A percentile compares a stretch with the other conserved stretches of the same genome.
These are phyloP conservation scores for Lasiosphaeria miniovina DNA, from an alignment of 495 filamentous ascomycete genomes.

Conservation along the genomic window DNA sequence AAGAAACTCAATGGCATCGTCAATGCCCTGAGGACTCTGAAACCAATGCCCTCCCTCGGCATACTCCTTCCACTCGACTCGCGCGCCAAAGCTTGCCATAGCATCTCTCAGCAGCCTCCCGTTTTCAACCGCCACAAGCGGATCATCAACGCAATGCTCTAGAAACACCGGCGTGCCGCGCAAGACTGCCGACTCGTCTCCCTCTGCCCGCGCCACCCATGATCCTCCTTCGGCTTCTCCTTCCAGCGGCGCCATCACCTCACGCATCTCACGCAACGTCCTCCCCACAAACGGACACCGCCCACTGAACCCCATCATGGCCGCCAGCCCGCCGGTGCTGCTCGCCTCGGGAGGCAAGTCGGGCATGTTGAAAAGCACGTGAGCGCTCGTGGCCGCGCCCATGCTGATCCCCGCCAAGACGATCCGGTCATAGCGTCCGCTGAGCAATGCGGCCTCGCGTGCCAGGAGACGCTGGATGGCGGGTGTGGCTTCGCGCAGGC, in stretches of 20 bases:
- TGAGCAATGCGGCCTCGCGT: constrained; percentile 28
- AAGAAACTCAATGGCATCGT: constrained; percentile 51
- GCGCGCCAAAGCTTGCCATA: constrained; percentile 39
- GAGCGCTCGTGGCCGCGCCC: constrained; percentile 45
- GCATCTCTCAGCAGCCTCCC: constrained; percentile 42
- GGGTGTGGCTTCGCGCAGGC: constrained; percentile 28
- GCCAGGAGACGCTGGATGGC: constrained; percentile 21
- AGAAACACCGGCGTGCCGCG: constrained; percentile 48
- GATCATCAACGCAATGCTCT: constrained; percentile 52
- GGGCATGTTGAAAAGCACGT: constrained; percentile 36
- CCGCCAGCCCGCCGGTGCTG: constrained; percentile 30
- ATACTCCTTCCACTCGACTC: constrained; percentile 52
- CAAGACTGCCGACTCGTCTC: constrained; percentile 21
- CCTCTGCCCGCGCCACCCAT: constrained; percentile 13
- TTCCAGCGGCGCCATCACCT: constrained; percentile 17
- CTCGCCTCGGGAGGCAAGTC: constrained; percentile 10
- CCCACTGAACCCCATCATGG: constrained; percentile 54
- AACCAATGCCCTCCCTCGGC: constrained; percentile 57
- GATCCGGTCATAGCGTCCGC: constrained; percentile 30
- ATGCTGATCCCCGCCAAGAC: constrained; percentile 37
- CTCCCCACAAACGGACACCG: constrained; percentile 51
- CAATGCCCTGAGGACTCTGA: constrained; percentile 46
- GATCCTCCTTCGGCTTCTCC: neutral
- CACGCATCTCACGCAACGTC: constrained; percentile 25
- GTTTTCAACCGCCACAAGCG: constrained; percentile 44